Conservation (phyloP, 177 flowering plant genomes). For the Vitis hybrid region DNA sequence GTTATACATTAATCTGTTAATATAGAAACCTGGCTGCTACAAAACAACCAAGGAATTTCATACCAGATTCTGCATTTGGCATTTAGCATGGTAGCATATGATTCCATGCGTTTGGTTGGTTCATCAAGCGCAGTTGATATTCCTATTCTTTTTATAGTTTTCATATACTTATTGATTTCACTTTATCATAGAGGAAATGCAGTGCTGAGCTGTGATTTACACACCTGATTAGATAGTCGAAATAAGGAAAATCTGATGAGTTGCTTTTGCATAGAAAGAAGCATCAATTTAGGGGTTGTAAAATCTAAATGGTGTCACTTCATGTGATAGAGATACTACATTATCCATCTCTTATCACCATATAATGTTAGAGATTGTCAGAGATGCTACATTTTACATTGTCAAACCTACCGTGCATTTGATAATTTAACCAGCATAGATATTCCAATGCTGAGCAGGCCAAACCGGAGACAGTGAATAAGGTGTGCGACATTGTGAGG, state of each 20-base stretch:
- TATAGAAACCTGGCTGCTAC: background rate
- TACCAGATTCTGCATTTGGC: background rate
- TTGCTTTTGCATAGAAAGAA: too few species aligned
- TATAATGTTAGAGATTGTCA: too few species aligned
- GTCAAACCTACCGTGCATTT: too few species aligned
- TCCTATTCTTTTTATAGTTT: too few species aligned
- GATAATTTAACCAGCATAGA: background rate
- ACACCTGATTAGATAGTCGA: background rate
- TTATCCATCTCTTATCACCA: too few species aligned
- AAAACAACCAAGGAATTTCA: background rate
- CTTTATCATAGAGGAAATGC: background rate
- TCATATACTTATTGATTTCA: too few species aligned
- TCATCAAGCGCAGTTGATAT: background rate
- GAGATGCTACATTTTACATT: too few species aligned
- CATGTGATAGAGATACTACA: too few species aligned
- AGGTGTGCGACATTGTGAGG: conserved; percentile 39
- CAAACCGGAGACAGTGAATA: conserved; percentile 41
- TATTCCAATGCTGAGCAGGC: conserved; percentile 25
- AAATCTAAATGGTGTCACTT: too few species aligned
- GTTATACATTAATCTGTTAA: background rate
- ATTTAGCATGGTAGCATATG: background rate
- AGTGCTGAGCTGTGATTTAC: background rate
- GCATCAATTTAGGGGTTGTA: too few species aligned
- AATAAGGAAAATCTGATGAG: too few species aligned
- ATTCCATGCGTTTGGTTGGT: background rate